Conservation (phyloP, 1,284 basidiomycete genomes). For the Volvariella volvacea region DNA sequence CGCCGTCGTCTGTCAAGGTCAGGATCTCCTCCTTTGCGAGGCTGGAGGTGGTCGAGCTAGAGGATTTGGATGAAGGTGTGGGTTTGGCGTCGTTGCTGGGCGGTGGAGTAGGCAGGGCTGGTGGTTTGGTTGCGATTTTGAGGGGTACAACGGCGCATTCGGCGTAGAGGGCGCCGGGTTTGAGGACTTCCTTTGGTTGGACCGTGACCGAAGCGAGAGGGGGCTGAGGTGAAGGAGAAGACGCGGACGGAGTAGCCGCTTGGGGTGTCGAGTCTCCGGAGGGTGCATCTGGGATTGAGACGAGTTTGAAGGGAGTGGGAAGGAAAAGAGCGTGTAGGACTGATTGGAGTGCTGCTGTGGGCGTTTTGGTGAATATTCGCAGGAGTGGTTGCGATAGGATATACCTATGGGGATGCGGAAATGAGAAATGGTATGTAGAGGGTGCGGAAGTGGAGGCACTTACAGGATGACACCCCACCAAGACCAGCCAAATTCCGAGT, state of each 20-base stretch:
- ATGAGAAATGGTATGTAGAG: constrained; percentile 4
- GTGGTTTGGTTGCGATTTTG: constrained; percentile 7
- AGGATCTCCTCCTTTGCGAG: constrained; percentile 19
- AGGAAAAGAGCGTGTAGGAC: constrained; percentile 68
- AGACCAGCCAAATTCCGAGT: constrained; percentile 6
- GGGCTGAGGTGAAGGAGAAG: constrained; percentile 1
- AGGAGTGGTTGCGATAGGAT: constrained; percentile 53
- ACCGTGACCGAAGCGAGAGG: constrained; percentile 9
- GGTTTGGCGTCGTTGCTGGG: constrained; percentile 17
- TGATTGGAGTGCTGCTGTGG: constrained; percentile 50
- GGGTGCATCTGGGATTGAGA: constrained; percentile 23
- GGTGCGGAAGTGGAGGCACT: constrained; percentile 9
- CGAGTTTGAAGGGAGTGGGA: constrained; percentile 63
- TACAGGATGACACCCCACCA: constrained; percentile 36
- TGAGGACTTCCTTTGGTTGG: constrained; percentile 50
- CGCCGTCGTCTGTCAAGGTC: constrained; percentile 50
- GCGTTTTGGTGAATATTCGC: constrained; percentile 56
- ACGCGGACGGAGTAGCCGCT: constrained; percentile 1
- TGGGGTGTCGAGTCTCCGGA: constrained; percentile 6
- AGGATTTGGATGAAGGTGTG: constrained; percentile 9
- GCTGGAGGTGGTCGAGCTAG: constrained; percentile 15
- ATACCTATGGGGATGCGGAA: constrained; percentile 34
- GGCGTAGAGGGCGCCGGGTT: constrained; percentile 68
- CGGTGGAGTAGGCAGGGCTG: constrained; percentile 25
- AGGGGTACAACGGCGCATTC: constrained; percentile 61